Conservation (phyloP, 2,329 filamentous ascomycete species). For the Ilyonectria sp. region DNA sequence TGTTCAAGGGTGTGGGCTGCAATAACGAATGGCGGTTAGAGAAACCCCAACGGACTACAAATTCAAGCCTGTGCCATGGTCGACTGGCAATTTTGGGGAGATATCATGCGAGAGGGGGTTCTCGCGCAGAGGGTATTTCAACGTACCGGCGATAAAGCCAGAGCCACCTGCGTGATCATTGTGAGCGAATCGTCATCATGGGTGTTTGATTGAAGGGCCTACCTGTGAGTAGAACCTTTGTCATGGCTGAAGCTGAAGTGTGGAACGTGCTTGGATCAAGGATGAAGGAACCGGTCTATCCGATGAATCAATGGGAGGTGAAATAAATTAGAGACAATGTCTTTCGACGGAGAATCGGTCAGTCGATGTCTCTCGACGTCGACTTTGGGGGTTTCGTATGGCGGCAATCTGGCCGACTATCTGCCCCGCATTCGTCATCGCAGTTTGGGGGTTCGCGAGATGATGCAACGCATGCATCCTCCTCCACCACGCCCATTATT, state of each 20-base stretch:
- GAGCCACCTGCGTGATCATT: slow-evolving; percentile 48
- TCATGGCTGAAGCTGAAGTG: slow-evolving; percentile 42
- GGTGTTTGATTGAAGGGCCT: neutral
- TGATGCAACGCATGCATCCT: neutral
- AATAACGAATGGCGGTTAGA: slow-evolving; percentile 13
- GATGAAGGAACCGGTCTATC: neutral
- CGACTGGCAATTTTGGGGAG: neutral
- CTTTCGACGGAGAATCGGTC: neutral
- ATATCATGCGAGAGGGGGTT: neutral
- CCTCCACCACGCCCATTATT: slow-evolving; percentile 1
- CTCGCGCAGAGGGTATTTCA: neutral
- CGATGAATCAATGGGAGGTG: neutral
- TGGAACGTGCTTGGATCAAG: neutral
- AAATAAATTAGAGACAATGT: neutral
- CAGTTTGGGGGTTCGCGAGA: slow-evolving; percentile 36
- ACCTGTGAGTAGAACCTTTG: slow-evolving; percentile 53
- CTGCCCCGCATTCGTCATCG: slow-evolving; percentile 46
- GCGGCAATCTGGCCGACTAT: neutral
- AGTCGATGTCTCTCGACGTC: neutral
- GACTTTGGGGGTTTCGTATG: slow-evolving; percentile 10
- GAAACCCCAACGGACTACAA: neutral
- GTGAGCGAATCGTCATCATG: slow-evolving; percentile 26
- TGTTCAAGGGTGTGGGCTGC: slow-evolving; percentile 69
- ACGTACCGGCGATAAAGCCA: slow-evolving; percentile 55
- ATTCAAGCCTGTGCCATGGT: neutral